Base-by-base conservation (phyloP, 768 basidiomycete genomes). In the Pisolithus microcarpus region DNA sequence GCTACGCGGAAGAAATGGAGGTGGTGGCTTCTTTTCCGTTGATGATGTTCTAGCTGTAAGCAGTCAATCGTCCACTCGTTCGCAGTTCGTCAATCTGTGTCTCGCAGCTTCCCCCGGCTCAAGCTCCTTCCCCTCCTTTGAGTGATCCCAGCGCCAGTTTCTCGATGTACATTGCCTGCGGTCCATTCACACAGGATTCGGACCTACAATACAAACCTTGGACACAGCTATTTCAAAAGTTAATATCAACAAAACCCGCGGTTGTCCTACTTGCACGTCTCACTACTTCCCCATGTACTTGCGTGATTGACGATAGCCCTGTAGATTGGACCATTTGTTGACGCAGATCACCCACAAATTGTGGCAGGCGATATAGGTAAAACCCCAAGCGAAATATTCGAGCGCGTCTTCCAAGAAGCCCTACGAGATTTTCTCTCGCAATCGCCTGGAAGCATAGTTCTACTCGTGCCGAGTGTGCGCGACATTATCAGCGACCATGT, bases 281-380 rank as follows among this genome's bases (percentile, higher is more conserved):
- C 10, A 38, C 50, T 39, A 16, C 44, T 11, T 53, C 31, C 23
- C 31, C 49, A 16, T 48, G 46, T 39, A 38, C 31, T 51, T 6
- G 50, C 16, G 23, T 36, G 48, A 18, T 51, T 4, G 42, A 53
- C 43, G 34, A 46, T 36, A 37, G 30, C 37, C 18, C 44, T 13
- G 0, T 55, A 99, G 95, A 69, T 91, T 28, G 96, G 96, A 0
- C 96, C 96, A 1, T 99, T 98, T 63, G 70, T 98, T 39, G 92
- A 97, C 57, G 68, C 79, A 0, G 65, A 75, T 16, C 91, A 98
- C 64, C 80, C 86, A 2, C 71, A 75, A 46, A 78, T 98, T 56
- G 84, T 81, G 62, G 67, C 72, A 4, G 96, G 95, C 6, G 86
- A 91, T 49, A 64, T 83, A 23, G 82, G 87, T 51, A 68, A 75